Conservation (phyloP, 352 stramenopile species). For the Phytopythium aichiense region DNA sequence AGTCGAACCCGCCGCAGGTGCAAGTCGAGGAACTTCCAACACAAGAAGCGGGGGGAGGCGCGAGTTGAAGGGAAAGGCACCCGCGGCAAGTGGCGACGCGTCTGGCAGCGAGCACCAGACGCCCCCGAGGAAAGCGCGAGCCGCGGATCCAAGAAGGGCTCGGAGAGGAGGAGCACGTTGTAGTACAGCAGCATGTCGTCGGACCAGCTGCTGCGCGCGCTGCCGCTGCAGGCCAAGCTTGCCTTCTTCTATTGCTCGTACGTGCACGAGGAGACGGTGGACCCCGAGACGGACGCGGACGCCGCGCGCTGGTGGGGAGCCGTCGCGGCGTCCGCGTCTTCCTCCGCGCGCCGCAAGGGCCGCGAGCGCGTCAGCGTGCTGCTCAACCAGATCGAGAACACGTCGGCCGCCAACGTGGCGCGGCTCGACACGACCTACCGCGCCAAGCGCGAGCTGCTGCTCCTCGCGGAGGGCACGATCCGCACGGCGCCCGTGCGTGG, state of each 20-base stretch:
- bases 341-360: conserved; percentile 32
- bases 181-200: neutral
- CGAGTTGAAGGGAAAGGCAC: conserved; percentile 1
- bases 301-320: conserved; percentile 55
- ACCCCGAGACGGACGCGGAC: conserved; percentile 46
- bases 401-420: conserved; percentile 47
- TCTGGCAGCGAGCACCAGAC: neutral
- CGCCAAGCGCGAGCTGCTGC: conserved; percentile 61
- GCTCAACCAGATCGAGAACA: conserved; percentile 66
- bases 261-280: conserved; percentile 51
- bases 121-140: too few species aligned
- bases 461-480: conserved; percentile 53
- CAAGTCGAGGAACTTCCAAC: neutral
- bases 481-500: conserved; percentile 10
- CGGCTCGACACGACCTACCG: conserved; percentile 69
- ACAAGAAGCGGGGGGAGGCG: neutral
- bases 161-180: neutral
- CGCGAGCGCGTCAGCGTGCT: conserved; percentile 60
- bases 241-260: conserved; percentile 74
- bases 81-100: neutral
- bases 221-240: conserved; percentile 72
- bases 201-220: conserved; percentile 25
- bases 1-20: neutral
- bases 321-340: conserved; percentile 29
- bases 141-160: neutral